phyloP scores from a whole-genome alignment of 352 stramenopile genomes.

The Phytopythium chamaehyphon region DNA sequence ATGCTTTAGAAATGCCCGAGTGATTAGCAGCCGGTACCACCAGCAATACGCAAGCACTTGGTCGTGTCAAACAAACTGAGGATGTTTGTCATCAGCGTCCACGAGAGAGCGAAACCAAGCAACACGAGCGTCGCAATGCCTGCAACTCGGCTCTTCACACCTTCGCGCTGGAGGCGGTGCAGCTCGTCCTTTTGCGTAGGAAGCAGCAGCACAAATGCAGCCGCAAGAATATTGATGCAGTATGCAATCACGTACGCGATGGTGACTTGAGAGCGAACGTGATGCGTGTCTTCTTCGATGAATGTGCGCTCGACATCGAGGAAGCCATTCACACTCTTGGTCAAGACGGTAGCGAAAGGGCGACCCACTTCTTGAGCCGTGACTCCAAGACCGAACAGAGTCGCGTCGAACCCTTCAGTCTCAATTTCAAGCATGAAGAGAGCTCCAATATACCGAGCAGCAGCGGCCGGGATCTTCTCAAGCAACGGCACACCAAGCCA shows the following conservation, averaged over 20 bases:
- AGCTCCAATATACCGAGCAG: constrained; percentile 34
- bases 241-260: constrained; percentile 62
- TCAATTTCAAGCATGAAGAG: constrained; percentile 55
- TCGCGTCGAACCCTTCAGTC: constrained; percentile 45
- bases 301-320: constrained; percentile 47
- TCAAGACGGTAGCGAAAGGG: constrained; percentile 51
- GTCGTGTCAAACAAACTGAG: constrained; percentile 38
- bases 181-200: constrained; percentile 53
- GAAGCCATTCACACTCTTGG: constrained; percentile 50
- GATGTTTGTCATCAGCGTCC: constrained; percentile 50
- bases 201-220: constrained; percentile 42
- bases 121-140: constrained; percentile 25
- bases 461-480: constrained; percentile 39
- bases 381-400: constrained; percentile 40
- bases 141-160: constrained; percentile 26
- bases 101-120: constrained; percentile 36
- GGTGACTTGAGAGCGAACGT: constrained; percentile 50
- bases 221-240: constrained; percentile 36
- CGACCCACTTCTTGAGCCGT: constrained; percentile 34
- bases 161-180: constrained; percentile 36
- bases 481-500: constrained; percentile 56
- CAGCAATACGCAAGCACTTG: constrained; percentile 34
- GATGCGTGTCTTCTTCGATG: constrained; percentile 31
- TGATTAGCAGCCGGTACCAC: constrained; percentile 23
- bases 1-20: background rate